Evolutionary conservation across 352 stramenopile species (phyloP).

Genomic region (Phytophthora lateralis): DNA sequence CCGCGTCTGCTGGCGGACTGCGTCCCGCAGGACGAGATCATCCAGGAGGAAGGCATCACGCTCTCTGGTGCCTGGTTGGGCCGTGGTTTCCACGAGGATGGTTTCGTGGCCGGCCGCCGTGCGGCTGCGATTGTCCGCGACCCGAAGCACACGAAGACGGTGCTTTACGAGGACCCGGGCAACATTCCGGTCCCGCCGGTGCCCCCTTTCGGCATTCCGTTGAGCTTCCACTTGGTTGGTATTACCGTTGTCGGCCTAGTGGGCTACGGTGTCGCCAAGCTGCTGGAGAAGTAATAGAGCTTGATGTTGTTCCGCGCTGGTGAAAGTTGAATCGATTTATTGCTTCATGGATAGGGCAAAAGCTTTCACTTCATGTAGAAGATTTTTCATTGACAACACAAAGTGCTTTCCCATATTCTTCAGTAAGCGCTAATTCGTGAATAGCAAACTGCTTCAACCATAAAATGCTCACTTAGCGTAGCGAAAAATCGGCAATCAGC

Average conservation of each 20-base stretch:
- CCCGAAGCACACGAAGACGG: constrained; percentile 69
- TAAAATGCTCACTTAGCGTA: constrained; percentile 17
- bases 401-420: constrained; percentile 3
- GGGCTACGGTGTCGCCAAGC: constrained; percentile 67
- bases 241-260: constrained; percentile 58
- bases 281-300: constrained; percentile 59
- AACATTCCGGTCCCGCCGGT: constrained; percentile 79
- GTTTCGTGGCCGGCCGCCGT: constrained; percentile 83
- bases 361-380: constrained; percentile 2
- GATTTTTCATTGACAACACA: constrained; percentile 5
- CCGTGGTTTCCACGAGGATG: constrained; percentile 87
- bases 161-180: constrained; percentile 83
- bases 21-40: constrained; percentile 86
- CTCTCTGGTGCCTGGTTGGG: constrained; percentile 84
- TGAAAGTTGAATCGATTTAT: constrained; percentile 4
- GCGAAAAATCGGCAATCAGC: constrained; percentile 69
- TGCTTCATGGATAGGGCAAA: constrained; percentile 7
- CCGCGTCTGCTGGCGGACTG: constrained; percentile 83
- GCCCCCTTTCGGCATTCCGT: constrained; percentile 72
- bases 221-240: constrained; percentile 67
- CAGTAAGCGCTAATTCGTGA: background rate
- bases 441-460: background rate
- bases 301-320: constrained; percentile 14
- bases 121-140: constrained; percentile 81
- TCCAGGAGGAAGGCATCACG: constrained; percentile 83